phyloP scores from a whole-genome alignment of 192 early-diverging fungal genomes.

The Linnemannia elongata region DNA sequence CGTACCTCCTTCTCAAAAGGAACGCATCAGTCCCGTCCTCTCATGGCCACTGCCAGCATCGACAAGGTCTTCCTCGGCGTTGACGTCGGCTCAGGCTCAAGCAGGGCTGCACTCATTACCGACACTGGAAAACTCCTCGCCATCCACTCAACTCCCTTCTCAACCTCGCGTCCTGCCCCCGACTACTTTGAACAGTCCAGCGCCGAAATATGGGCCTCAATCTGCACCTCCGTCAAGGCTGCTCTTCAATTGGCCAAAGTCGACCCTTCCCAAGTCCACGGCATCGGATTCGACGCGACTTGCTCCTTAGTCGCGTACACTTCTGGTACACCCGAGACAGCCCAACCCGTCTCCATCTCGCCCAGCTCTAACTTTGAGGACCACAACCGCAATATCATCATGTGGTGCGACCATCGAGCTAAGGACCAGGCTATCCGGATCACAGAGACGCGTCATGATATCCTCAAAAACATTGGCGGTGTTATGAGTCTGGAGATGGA shows the following conservation, averaged over 20 bases:
- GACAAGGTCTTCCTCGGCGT: constrained; percentile 49
- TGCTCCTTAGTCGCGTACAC: constrained; percentile 77
- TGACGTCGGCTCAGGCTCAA: constrained; percentile 61
- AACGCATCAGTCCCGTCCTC: neutral
- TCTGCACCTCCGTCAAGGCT: constrained; percentile 59
- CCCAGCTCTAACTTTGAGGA: constrained; percentile 58
- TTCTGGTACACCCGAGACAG: constrained; percentile 39
- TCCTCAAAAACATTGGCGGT: constrained; percentile 76
- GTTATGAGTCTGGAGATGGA: constrained; percentile 82
- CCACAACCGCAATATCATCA: constrained; percentile 70
- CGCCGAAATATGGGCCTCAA: constrained; percentile 75
- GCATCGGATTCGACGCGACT: constrained; percentile 85
- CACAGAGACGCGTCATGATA: constrained; percentile 65
- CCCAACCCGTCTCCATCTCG: constrained; percentile 65
- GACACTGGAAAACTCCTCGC: constrained; percentile 63
- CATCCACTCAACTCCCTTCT: constrained; percentile 59
- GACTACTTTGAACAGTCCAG: constrained; percentile 78
- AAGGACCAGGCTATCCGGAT: constrained; percentile 71
- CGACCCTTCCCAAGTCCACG: constrained; percentile 53
- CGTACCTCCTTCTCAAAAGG: neutral
- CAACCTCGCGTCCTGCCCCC: constrained; percentile 58
- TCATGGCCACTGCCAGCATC: neutral
- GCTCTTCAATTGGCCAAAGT: constrained; percentile 54
- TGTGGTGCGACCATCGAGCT: constrained; percentile 85
- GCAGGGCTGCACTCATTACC: constrained; percentile 67